Percentiles rank a stretch among this genome's conserved stretches.
Evolutionary conservation across 1,139 yeast genomes (phyloP).

Genomic region (Pichia sp.): DNA sequence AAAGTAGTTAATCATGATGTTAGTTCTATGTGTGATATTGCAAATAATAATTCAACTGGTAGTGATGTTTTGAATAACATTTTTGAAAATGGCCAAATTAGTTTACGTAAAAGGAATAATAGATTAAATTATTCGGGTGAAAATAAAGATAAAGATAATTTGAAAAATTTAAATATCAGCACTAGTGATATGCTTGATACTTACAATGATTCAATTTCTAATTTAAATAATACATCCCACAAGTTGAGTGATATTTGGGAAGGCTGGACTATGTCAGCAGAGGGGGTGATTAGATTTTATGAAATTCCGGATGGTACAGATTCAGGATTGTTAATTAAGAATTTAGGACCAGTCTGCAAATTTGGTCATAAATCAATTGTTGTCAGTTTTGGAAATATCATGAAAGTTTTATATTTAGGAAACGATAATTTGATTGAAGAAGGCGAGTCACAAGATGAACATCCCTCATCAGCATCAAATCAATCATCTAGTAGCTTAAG

Average conservation of each 20-base stretch:
- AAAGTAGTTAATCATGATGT: not conserved
- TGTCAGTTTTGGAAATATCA: constrained; percentile 63
- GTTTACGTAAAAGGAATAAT: constrained; percentile 1
- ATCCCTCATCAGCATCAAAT: constrained; percentile 24
- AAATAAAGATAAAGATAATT: not conserved
- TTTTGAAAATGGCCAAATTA: not conserved
- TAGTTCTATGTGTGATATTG: not conserved
- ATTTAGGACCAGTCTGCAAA: constrained; percentile 48
- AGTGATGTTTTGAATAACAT: not conserved
- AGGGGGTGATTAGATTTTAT: constrained; percentile 55
- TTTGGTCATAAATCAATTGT: constrained; percentile 77
- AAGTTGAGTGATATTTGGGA: constrained; percentile 50
- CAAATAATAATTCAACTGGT: not conserved
- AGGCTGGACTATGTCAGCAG: constrained; percentile 69
- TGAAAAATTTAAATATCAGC: not conserved
- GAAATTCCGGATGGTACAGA: constrained; percentile 49
- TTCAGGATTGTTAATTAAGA: constrained; percentile 41
- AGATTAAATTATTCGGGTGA: not conserved
- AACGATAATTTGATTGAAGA: constrained; percentile 43
- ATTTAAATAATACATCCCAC: constrained; percentile 7
- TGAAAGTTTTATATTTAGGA: constrained; percentile 70
- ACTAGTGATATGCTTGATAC: not conserved
- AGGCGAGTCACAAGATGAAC: constrained; percentile 29
- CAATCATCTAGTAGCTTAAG: constrained; percentile 33
- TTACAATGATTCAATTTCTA: not conserved